Conservation (phyloP, 495 filamentous ascomycete genomes). For the Aspergillus biplanus region DNA sequence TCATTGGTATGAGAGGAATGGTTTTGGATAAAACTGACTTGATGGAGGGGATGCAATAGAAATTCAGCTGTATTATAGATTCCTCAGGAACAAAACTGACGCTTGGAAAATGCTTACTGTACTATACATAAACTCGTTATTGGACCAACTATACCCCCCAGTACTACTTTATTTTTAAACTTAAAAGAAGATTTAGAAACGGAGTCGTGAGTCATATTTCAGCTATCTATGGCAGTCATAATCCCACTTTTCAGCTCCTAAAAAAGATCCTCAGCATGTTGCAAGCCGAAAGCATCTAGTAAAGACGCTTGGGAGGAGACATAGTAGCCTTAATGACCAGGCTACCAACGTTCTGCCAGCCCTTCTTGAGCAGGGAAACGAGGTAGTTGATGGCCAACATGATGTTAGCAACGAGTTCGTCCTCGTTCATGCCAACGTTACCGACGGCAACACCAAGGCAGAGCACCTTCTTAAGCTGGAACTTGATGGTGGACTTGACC, state of each 20-base stretch:
- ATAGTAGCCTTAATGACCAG: conserved; percentile 99
- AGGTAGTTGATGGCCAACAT: conserved; percentile 99
- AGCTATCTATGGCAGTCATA: conserved; percentile 38
- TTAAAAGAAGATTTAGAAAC: conserved; percentile 17
- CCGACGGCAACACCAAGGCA: conserved; percentile 99
- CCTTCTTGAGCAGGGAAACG: conserved; percentile 98
- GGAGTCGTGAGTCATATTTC: conserved; percentile 41
- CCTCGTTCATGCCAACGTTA: conserved; percentile 95
- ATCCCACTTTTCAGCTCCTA: conserved; percentile 34
- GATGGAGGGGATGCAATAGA: conserved; percentile 86
- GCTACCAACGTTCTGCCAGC: conserved; percentile 99
- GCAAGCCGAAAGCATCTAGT: conserved; percentile 64
- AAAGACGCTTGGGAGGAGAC: conserved; percentile 94
- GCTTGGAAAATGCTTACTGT: conserved; percentile 1
- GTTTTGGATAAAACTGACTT: conserved; percentile 82
- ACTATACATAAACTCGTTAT: not conserved
- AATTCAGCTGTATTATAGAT: conserved; percentile 9
- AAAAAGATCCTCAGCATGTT: conserved; percentile 34
- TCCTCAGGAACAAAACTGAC: not conserved
- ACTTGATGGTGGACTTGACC: conserved; percentile 99
- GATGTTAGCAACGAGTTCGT: conserved; percentile 95
- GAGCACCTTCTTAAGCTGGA: conserved; percentile 99
- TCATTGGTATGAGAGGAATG: conserved; percentile 80
- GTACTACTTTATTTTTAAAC: not conserved
- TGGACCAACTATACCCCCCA: not conserved